A percentile compares a stretch with the other conserved stretches of the same genome.
Conservation (phyloP, 2,329 filamentous ascomycete genomes). For the Chaetomium strumarium region DNA sequence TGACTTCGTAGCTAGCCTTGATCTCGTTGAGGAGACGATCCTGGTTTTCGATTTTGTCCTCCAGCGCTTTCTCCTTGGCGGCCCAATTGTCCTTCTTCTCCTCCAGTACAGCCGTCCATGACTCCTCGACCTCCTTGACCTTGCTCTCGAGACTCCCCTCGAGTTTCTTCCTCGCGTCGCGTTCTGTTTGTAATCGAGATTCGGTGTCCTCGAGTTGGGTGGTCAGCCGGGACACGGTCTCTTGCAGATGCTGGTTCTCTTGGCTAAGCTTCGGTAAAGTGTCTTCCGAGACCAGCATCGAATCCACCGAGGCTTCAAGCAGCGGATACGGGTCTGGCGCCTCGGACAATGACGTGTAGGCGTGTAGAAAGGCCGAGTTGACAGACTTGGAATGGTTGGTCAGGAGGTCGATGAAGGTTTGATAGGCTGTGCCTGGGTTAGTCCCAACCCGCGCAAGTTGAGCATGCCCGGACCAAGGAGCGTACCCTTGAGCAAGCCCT, state of each 20-base stretch:
- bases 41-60: constrained; percentile 92
- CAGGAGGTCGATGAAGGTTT: constrained; percentile 92
- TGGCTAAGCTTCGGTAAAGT: constrained; percentile 82
- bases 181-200: constrained; percentile 71
- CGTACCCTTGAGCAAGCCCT: constrained; percentile 76
- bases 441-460: not conserved
- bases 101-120: constrained; percentile 82
- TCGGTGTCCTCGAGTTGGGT: constrained; percentile 79
- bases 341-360: constrained; percentile 90
- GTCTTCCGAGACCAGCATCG: constrained; percentile 85
- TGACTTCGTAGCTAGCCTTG: constrained; percentile 96
- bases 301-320: constrained; percentile 92
- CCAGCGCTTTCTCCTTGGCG: constrained; percentile 78
- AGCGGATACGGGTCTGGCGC: constrained; percentile 94
- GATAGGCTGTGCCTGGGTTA: constrained; percentile 62
- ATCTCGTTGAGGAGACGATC: constrained; percentile 88
- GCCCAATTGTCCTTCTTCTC: constrained; percentile 98
- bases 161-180: constrained; percentile 62
- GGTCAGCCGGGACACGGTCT: constrained; percentile 68
- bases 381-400: constrained; percentile 94
- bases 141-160: constrained; percentile 72
- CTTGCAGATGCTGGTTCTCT: constrained; percentile 84
- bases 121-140: constrained; percentile 83
- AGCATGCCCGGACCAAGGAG: not conserved
- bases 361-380: constrained; percentile 85